These are phyloP conservation scores for Kodamaea alishanica DNA, from an alignment of 1,139 yeast species.

Conservation along the genomic window DNA sequence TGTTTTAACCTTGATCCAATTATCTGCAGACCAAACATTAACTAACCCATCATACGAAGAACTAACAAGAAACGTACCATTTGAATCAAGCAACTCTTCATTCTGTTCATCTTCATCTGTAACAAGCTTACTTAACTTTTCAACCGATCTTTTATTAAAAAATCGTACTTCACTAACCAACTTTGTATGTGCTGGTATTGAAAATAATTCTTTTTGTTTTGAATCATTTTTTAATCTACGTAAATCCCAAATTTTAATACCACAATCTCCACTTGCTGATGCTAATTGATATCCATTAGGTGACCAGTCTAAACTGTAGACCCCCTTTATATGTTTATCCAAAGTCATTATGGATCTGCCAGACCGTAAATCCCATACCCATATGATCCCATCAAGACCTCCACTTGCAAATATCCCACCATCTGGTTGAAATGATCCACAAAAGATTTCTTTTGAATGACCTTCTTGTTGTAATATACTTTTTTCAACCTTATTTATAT, in stretches of 20 bases:
- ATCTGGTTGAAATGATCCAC: constrained; percentile 66
- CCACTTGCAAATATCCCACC: constrained; percentile 77
- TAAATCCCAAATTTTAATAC: constrained; percentile 83
- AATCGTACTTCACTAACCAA: constrained; percentile 67
- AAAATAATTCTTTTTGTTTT: constrained; percentile 33
- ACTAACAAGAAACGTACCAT: constrained; percentile 54
- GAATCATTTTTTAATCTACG: constrained; percentile 38
- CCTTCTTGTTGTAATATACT: constrained; percentile 67
- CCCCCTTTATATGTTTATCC: constrained; percentile 67
- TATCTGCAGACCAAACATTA: constrained; percentile 66
- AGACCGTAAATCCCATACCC: constrained; percentile 83
- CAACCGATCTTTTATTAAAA: constrained; percentile 23
- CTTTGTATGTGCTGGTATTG: constrained; percentile 76
- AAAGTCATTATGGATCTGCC: constrained; percentile 64
- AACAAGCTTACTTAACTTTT: constrained; percentile 16
- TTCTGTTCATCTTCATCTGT: constrained; percentile 25
- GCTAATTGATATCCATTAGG: constrained; percentile 73
- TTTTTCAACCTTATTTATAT: constrained; percentile 38
- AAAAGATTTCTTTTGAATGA: constrained; percentile 70
- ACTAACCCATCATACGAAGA: constrained; percentile 69
- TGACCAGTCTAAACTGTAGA: constrained; percentile 72
- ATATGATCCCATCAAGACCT: constrained; percentile 71
- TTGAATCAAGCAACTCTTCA: constrained; percentile 18
- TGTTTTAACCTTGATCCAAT: constrained; percentile 58
- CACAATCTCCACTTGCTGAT: constrained; percentile 82